phyloP scores from a whole-genome alignment of 208 protist species.

The Herpetomonas samuelpessoai region DNA sequence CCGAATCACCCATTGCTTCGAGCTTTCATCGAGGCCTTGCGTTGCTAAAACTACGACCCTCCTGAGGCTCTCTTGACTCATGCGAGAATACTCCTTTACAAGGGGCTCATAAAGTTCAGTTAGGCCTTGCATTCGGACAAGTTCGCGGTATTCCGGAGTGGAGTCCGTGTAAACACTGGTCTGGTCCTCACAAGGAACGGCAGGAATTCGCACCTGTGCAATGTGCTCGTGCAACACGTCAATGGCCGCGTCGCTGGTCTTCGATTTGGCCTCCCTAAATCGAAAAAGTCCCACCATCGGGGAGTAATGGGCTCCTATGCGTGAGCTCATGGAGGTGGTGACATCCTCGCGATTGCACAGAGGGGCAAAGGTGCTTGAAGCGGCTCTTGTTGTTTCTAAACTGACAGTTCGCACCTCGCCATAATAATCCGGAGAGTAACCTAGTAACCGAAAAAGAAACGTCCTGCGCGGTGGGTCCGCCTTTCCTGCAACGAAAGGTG shows the following conservation, averaged over 20 bases:
- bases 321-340: constrained; percentile 41
- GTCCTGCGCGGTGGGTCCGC: constrained; percentile 28
- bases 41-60: constrained; percentile 74
- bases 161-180: constrained; percentile 16
- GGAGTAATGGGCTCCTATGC: constrained; percentile 89
- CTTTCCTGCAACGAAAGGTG: constrained; percentile 35
- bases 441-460: constrained; percentile 59
- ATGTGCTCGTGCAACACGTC: constrained; percentile 3
- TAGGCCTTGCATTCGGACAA: constrained; percentile 53
- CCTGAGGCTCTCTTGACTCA: constrained; percentile 43
- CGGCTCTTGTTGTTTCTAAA: constrained; percentile 4
- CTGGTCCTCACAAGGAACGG: constrained; percentile 47
- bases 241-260: constrained; percentile 1
- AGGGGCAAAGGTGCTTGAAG: constrained; percentile 24
- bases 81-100: constrained; percentile 43
- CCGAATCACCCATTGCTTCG: constrained; percentile 44
- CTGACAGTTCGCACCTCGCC: constrained; percentile 42
- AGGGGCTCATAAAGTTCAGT: constrained; percentile 74
- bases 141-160: constrained; percentile 20
- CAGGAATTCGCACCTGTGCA: constrained; percentile 47
- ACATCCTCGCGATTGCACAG: constrained; percentile 25
- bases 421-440: constrained; percentile 76
- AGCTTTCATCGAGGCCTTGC: constrained; percentile 28
- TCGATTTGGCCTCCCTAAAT: constrained; percentile 21
- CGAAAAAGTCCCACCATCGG: constrained; percentile 72